These are phyloP conservation scores for Fagopyrum homotropicum DNA, from an alignment of 148 eudicot species.

Conservation along the genomic window DNA sequence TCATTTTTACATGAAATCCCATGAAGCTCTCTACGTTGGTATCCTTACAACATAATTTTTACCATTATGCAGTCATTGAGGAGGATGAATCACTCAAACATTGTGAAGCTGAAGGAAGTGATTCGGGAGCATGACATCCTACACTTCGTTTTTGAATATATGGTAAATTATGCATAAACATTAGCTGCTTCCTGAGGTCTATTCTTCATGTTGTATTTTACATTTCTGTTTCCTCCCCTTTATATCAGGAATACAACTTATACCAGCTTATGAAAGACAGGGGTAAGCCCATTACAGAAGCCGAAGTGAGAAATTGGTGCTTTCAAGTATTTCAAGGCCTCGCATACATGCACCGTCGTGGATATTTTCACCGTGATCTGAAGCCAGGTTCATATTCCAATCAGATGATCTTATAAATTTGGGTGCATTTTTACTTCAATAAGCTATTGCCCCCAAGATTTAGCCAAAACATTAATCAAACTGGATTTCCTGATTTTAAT, in stretches of 20 bases:
- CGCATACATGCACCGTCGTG: constrained; percentile 86
- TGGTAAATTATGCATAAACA: constrained; percentile 34
- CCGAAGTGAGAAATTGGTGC: constrained; percentile 82
- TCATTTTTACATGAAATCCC: not conserved
- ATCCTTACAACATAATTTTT: constrained; percentile 1
- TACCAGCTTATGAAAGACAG: constrained; percentile 79
- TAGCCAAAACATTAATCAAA: not conserved
- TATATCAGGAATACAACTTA: constrained; percentile 61
- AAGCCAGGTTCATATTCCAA: constrained; percentile 56
- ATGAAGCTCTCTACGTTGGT: not conserved
- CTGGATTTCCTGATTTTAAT: not conserved
- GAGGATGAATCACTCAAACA: constrained; percentile 87
- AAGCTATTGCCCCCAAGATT: not conserved
- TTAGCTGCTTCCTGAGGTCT: constrained; percentile 1
- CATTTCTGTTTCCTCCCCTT: constrained; percentile 2
- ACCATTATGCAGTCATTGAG: constrained; percentile 58
- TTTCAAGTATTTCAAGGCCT: constrained; percentile 96
- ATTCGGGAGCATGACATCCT: constrained; percentile 68
- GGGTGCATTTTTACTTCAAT: not conserved
- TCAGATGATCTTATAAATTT: not conserved
- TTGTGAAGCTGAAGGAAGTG: constrained; percentile 95
- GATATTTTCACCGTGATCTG: constrained; percentile 93
- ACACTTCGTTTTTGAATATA: constrained; percentile 87
- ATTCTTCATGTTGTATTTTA: not conserved
- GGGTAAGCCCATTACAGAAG: constrained; percentile 60